These are phyloP conservation scores for Acrodontium crateriforme DNA, from an alignment of 2,329 filamentous ascomycete genomes.

Conservation along the genomic window DNA sequence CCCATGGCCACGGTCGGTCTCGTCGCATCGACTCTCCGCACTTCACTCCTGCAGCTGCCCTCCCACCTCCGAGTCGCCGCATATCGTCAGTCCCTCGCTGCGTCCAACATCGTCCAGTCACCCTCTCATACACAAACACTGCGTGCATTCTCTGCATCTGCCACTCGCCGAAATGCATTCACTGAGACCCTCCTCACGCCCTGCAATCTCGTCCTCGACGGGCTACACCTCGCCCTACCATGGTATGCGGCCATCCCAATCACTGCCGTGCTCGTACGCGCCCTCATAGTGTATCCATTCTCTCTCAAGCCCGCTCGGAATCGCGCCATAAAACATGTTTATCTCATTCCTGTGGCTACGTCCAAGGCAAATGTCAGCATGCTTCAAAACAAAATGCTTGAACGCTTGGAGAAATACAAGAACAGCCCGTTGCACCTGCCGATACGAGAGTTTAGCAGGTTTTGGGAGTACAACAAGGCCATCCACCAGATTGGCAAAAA, in stretches of 20 bases:
- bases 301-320: constrained; percentile 8
- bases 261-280: constrained; percentile 17
- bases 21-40: no score
- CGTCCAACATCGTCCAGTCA: no score
- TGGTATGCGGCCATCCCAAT: constrained; percentile 19
- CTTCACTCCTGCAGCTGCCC: constrained; percentile 10
- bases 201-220: constrained; percentile 12
- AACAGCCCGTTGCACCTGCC: no score
- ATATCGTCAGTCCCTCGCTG: constrained; percentile 5
- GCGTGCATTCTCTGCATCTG: constrained; percentile 15
- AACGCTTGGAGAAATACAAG: no score
- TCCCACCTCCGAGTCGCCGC: constrained; percentile 8
- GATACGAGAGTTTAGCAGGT: neutral
- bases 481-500: constrained; percentile 5
- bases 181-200: constrained; percentile 5
- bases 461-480: constrained; percentile 1
- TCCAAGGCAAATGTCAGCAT: constrained; percentile 1
- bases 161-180: constrained; percentile 4
- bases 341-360: constrained; percentile 10
- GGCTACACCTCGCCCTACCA: constrained; percentile 15
- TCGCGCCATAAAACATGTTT: constrained; percentile 6
- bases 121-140: no score
- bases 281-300: constrained; percentile 15
- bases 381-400: neutral
- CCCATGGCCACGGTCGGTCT: no score